These are phyloP conservation scores for Solanum appendiculatum DNA, from an alignment of 257 asterid genomes.

Conservation along the genomic window DNA sequence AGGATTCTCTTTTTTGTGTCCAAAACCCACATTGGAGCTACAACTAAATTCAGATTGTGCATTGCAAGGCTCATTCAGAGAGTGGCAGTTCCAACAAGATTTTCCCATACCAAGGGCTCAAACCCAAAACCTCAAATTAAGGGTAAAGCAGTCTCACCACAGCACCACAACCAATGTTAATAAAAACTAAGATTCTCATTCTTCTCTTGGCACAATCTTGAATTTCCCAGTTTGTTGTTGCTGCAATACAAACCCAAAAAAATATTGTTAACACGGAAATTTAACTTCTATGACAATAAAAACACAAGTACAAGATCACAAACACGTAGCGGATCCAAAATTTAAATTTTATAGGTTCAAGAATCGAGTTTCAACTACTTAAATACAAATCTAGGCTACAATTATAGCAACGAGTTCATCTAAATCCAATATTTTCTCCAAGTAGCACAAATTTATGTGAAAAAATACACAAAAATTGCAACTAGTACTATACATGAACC, in stretches of 20 bases:
- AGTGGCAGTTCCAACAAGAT: too few species aligned
- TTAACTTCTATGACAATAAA: background rate
- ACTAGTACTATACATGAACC: background rate
- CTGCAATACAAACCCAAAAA: slow-evolving; percentile 29
- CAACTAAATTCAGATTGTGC: accelerated
- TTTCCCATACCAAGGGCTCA: accelerated
- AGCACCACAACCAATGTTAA: background rate
- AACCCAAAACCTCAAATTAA: too few species aligned
- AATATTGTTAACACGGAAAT: background rate
- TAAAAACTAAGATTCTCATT: background rate
- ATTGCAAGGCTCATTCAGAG: too few species aligned
- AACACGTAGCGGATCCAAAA: background rate
- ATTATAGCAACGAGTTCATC: background rate
- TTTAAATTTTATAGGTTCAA: background rate
- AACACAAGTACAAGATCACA: background rate
- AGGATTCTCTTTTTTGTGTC: background rate
- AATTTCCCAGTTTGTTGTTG: slow-evolving; percentile 78
- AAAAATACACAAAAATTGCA: background rate
- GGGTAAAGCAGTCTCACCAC: too few species aligned
- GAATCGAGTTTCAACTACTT: background rate
- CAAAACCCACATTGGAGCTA: accelerated
- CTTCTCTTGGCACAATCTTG: slow-evolving; percentile 85
- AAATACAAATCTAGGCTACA: background rate
- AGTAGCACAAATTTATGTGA: background rate
- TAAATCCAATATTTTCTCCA: background rate